Evolutionary conservation across 306 rosid species (phyloP).

Genomic region (Oemleria cerasiformis): DNA sequence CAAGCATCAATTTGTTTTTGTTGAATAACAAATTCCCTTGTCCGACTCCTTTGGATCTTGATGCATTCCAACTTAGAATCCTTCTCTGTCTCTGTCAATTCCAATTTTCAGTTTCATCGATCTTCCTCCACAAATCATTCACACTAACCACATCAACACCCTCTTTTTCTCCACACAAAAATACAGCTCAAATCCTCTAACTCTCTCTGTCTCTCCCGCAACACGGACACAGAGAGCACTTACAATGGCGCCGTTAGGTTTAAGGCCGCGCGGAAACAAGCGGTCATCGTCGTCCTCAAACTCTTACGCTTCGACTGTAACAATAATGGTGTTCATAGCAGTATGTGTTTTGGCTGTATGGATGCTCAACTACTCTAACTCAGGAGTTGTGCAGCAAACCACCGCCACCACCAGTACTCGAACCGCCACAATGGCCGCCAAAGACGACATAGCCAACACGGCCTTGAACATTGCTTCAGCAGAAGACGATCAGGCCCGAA

Average conservation of each 20-base stretch:
- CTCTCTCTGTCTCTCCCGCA: slow-evolving; percentile 3
- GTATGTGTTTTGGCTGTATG: slow-evolving; percentile 64
- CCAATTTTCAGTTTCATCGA: slow-evolving; percentile 9
- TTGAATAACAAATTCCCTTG: slow-evolving; percentile 33
- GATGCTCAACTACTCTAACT: slow-evolving; percentile 54
- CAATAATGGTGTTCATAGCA: slow-evolving; percentile 51
- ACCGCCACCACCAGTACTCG: slow-evolving; percentile 22
- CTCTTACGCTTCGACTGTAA: slow-evolving; percentile 56
- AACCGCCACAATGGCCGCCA: slow-evolving; percentile 22
- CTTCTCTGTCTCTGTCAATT: slow-evolving; percentile 1
- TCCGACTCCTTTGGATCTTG: slow-evolving; percentile 82
- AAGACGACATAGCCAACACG: not conserved
- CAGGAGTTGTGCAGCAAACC: slow-evolving; percentile 28
- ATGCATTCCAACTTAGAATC: slow-evolving; percentile 37
- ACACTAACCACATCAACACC: not conserved
- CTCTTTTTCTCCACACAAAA: not conserved
- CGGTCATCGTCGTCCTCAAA: slow-evolving; percentile 44
- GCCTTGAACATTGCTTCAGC: slow-evolving; percentile 21
- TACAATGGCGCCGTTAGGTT: slow-evolving; percentile 49
- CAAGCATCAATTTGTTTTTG: not conserved
- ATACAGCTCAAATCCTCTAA: slow-evolving; percentile 6
- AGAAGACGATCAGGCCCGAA: slow-evolving; percentile 5
- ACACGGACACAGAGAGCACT: not conserved
- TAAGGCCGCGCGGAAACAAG: slow-evolving; percentile 51
- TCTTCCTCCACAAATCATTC: slow-evolving; percentile 25